Evolutionary conservation across 495 filamentous ascomycete species (phyloP).

Genomic region (Trichoderma parareesei): DNA sequence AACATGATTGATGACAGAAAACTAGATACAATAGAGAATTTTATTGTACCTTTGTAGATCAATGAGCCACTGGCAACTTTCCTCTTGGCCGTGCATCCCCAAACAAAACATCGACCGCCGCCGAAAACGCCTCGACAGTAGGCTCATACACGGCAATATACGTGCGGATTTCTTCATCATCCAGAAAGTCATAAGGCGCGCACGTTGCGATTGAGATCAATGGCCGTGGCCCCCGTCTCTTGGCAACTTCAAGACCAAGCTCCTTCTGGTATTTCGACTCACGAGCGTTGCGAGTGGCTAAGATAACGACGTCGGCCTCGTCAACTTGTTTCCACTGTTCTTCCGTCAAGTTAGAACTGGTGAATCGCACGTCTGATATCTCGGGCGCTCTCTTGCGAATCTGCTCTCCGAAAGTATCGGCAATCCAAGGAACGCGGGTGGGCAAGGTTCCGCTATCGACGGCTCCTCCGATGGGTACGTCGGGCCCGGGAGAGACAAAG

Average conservation of each 20-base stretch:
- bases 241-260: background rate
- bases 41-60: background rate
- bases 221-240: background rate
- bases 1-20: background rate
- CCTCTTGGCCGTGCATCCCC: background rate
- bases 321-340: background rate
- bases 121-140: background rate
- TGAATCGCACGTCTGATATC: background rate
- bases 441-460: background rate
- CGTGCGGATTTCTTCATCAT: background rate
- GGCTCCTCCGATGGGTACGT: background rate
- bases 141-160: slow-evolving; percentile 6
- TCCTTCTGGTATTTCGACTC: slow-evolving; percentile 6
- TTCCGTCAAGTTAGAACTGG: background rate
- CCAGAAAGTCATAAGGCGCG: background rate
- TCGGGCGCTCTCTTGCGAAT: background rate
- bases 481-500: background rate
- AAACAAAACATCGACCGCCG: background rate
- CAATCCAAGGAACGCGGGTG: slow-evolving; percentile 3
- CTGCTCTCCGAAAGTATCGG: background rate
- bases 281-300: slow-evolving; percentile 2
- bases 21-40: background rate
- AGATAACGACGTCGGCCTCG: background rate
- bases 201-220: background rate
- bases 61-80: slow-evolving; percentile 1